These are phyloP conservation scores for Aspergillus sp. DNA, from an alignment of 2,329 filamentous ascomycete species.

Conservation along the genomic window DNA sequence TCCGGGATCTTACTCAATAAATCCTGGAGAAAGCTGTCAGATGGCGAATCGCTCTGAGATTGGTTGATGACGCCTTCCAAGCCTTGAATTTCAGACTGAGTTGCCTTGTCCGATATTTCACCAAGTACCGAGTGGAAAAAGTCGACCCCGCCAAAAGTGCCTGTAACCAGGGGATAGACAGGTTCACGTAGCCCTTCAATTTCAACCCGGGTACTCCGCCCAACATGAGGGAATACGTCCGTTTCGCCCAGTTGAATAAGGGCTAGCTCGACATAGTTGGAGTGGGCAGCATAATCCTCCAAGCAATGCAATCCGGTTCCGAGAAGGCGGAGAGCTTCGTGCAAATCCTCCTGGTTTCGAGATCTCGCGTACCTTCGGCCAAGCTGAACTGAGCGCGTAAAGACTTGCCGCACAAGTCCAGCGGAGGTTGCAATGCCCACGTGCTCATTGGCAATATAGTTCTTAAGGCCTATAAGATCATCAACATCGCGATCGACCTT, in stretches of 20 bases:
- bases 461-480: conserved; percentile 68
- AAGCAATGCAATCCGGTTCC: conserved; percentile 90
- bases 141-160: conserved; percentile 93
- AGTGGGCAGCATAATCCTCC: conserved; percentile 91
- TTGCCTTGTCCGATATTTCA: conserved; percentile 83
- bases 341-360: conserved; percentile 74
- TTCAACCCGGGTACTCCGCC: conserved; percentile 70
- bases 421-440: conserved; percentile 81
- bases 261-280: conserved; percentile 88
- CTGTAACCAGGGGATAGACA: conserved; percentile 84
- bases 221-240: conserved; percentile 85
- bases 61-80: conserved; percentile 79
- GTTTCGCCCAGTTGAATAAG: conserved; percentile 83
- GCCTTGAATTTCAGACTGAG: conserved; percentile 86
- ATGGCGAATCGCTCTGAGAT: conserved; percentile 62
- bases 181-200: conserved; percentile 67
- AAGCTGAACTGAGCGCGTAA: conserved; percentile 76
- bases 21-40: conserved; percentile 76
- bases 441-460: conserved; percentile 89
- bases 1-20: conserved; percentile 81
- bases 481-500: neutral
- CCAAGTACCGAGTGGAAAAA: conserved; percentile 87
- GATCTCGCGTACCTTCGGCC: conserved; percentile 72
- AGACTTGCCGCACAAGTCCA: conserved; percentile 73
- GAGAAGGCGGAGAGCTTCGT: conserved; percentile 83